Conservation (phyloP, 2,329 filamentous ascomycete genomes). For the Tolypocladium capitatum region DNA sequence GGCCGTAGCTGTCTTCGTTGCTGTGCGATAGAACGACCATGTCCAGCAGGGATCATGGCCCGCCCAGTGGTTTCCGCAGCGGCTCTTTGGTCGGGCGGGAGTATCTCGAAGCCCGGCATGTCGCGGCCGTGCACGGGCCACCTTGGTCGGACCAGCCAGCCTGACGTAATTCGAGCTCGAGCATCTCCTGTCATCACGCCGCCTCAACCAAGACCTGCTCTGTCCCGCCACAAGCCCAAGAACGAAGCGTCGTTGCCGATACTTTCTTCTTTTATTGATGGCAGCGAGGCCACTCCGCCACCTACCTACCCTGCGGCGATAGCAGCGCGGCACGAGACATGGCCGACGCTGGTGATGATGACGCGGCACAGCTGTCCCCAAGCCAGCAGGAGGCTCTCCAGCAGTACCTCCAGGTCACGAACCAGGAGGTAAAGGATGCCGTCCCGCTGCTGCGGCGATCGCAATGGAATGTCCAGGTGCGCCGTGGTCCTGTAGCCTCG, state of each 20-base stretch:
- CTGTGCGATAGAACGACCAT: neutral
- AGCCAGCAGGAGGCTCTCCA: constrained; percentile 74
- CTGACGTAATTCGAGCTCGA: neutral
- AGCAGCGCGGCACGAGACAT: constrained; percentile 9
- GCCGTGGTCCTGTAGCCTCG: constrained; percentile 3
- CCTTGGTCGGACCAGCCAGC: neutral
- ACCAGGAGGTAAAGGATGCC: constrained; percentile 65
- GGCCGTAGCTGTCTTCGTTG: too few species aligned
- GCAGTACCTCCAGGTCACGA: constrained; percentile 78
- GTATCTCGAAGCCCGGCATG: neutral
- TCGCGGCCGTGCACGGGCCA: neutral
- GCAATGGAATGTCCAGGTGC: constrained; percentile 89
- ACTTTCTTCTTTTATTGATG: neutral
- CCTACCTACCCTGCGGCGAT: neutral
- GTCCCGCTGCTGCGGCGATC: constrained; percentile 69
- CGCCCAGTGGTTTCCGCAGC: neutral
- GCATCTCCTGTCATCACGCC: neutral
- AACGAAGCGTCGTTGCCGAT: neutral
- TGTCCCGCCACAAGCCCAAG: neutral
- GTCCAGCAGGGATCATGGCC: neutral
- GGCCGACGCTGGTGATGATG: constrained; percentile 22
- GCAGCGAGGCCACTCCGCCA: neutral
- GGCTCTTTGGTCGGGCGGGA: neutral
- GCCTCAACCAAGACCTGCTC: neutral
- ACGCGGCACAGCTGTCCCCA: constrained; percentile 58